Evolutionary conservation across 192 early-diverging fungal species (phyloP), one percentile per base, ranked within the genome.

Genomic region (Podila verticillata): DNA sequence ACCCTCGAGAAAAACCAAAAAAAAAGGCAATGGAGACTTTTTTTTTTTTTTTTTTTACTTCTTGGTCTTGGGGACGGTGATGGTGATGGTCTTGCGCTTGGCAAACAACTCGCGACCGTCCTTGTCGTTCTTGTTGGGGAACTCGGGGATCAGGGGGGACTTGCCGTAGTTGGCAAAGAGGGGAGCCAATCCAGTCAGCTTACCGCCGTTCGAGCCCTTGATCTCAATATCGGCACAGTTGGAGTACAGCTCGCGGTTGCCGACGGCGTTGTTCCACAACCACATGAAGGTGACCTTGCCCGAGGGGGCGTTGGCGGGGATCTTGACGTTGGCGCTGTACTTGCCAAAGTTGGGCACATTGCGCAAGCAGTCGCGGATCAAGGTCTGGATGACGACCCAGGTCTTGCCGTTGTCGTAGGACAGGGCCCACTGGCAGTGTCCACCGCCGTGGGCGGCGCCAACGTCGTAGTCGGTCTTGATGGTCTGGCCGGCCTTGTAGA

Each of bases 241-340:
- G 87, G 88, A 90, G 84, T 94, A 94, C 72, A 90, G 88, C 84
- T 94, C 93, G 59, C 93, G 90, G 83, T 90, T 90, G 5, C 93
- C 93, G 20, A 91, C 71, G n/a, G 92, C 91, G 56, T 93, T 93
- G 71, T 91, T 90, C 93, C 93, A 94, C 30, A 87, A 61, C 91
- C 92, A 93, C 48, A 67, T 65, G 66, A 82, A 73, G 32, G 70
- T 68, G 31, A 68, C 75, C 66, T 84, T 67, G 34, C 82, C 82
- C n/a, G 64, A 63, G 28, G 82, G 82, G 36, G 82, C 82, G 9
- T 63, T 72, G 17, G 47, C 31, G 7, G 82, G 82, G 39, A 84
- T 84, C 60, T 71, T 49, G 51, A 84, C 82, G 24, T 44, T 26
- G 66, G 68, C 73, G 2, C 47, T 47, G 64, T 79, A 70, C 62